Conservation (phyloP, 768 basidiomycete species). For the Macrocybe gigantea region DNA sequence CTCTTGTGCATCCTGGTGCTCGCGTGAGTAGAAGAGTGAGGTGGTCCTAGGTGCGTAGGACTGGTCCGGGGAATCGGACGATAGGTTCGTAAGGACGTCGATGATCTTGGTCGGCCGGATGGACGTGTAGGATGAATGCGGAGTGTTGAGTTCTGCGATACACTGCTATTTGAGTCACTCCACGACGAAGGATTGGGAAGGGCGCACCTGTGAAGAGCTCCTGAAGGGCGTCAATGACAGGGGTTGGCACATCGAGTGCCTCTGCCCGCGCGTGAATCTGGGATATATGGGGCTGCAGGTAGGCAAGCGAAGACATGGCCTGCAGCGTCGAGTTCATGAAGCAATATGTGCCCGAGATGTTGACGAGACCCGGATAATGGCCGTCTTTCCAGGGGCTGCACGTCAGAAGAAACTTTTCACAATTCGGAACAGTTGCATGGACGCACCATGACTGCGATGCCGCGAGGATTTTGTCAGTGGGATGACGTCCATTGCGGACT, state of each 20-base stretch:
- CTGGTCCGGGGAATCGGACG: constrained; percentile 7
- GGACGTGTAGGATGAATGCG: constrained; percentile 48
- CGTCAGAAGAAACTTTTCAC: too few species aligned
- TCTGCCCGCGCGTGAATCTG: constrained; percentile 73
- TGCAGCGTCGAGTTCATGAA: constrained; percentile 95
- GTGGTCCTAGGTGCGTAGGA: constrained; percentile 37
- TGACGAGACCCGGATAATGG: constrained; percentile 88
- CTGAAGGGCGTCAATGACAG: constrained; percentile 77
- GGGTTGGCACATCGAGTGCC: constrained; percentile 74
- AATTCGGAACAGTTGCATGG: too few species aligned
- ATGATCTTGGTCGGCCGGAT: constrained; percentile 74
- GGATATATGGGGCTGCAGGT: constrained; percentile 77
- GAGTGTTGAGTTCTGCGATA: constrained; percentile 56
- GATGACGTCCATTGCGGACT: too few species aligned
- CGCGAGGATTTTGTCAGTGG: too few species aligned
- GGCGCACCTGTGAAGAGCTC: constrained; percentile 58
- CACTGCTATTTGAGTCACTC: too few species aligned
- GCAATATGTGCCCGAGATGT: constrained; percentile 93
- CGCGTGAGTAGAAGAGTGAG: constrained; percentile 77
- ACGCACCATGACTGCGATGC: too few species aligned
- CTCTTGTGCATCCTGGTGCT: constrained; percentile 98
- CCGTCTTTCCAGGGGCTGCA: constrained; percentile 23
- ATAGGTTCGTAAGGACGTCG: constrained; percentile 52
- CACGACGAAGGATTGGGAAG: background rate
- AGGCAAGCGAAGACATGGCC: constrained; percentile 85